Percentiles rank a stretch among this genome's conserved stretches.
Evolutionary conservation across 73 alveolate species (phyloP).

Genomic region (Symbiodinium natans): DNA sequence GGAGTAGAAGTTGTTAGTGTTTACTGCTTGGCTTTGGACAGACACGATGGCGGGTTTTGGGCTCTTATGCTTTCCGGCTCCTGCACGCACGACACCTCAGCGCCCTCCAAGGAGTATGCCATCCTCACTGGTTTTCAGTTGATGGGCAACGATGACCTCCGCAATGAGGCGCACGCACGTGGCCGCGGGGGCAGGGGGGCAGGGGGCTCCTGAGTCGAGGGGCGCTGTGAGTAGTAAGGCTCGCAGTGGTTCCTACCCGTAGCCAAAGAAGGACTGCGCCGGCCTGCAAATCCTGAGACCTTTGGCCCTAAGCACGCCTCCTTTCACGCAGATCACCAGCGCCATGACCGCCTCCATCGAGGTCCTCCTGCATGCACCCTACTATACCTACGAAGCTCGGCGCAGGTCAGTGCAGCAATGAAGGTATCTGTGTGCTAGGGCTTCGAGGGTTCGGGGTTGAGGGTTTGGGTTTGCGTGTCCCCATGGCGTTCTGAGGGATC

Average conservation of each 20-base stretch:
- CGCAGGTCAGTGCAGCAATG: too few relatives aligned
- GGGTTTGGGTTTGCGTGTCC: too few relatives aligned
- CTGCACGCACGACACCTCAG: neutral
- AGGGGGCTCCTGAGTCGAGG: neutral
- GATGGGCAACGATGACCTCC: conserved; percentile 28
- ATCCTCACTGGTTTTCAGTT: conserved; percentile 42
- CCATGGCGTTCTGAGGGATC: too few relatives aligned
- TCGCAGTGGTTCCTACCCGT: neutral
- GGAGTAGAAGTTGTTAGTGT: neutral
- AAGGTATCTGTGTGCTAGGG: too few relatives aligned
- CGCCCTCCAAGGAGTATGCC: conserved; percentile 30
- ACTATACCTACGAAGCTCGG: conserved; percentile 53
- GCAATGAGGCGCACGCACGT: neutral
- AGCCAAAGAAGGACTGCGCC: neutral
- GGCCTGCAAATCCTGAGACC: neutral
- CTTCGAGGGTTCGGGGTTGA: too few relatives aligned
- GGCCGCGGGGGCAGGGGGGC: neutral
- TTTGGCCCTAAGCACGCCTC: neutral
- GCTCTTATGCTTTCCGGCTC: too few relatives aligned
- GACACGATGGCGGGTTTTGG: neutral
- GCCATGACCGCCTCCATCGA: conserved; percentile 70
- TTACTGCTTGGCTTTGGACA: neutral
- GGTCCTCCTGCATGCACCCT: conserved; percentile 49
- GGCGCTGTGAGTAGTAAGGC: neutral
- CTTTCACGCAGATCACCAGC: conserved; percentile 21